These are phyloP conservation scores for Wallacemonas sp. DNA, from an alignment of 208 protist species.

Conservation along the genomic window DNA sequence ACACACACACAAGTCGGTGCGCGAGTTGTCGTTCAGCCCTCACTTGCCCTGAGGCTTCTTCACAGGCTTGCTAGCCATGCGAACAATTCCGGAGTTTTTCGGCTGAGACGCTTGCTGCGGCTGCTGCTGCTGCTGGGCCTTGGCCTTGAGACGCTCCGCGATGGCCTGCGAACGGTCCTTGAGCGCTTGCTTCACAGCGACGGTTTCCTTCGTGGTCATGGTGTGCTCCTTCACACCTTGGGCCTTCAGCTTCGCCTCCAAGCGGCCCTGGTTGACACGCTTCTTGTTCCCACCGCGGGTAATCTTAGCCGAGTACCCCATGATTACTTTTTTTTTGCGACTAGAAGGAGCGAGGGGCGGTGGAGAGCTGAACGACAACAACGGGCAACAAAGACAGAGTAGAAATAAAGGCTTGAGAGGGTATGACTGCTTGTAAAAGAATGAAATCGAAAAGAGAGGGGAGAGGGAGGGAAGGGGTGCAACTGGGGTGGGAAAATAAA, in stretches of 20 bases:
- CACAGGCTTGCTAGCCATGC: constrained; percentile 59
- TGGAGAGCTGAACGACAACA: constrained; percentile 10
- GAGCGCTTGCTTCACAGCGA: constrained; percentile 52
- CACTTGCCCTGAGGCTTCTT: constrained; percentile 18
- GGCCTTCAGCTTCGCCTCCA: constrained; percentile 74
- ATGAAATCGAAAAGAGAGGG: not conserved
- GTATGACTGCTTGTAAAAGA: too few relatives aligned
- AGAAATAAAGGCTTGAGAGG: too few relatives aligned
- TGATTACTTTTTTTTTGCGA: too few relatives aligned
- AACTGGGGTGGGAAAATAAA: too few relatives aligned
- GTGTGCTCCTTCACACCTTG: constrained; percentile 79
- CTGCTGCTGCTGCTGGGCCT: constrained; percentile 20
- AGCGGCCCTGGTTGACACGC: constrained; percentile 74
- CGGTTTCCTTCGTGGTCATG: constrained; percentile 59
- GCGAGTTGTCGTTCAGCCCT: too few relatives aligned
- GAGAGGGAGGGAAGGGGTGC: not conserved
- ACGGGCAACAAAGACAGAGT: constrained; percentile 17
- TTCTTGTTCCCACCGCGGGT: constrained; percentile 89
- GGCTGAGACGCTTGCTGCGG: constrained; percentile 17
- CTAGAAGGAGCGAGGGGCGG: not conserved
- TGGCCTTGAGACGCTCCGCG: constrained; percentile 61
- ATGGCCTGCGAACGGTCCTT: constrained; percentile 74
- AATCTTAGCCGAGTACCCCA: constrained; percentile 87
- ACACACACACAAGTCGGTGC: too few relatives aligned
- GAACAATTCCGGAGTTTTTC: constrained; percentile 45